Conservation (phyloP, 257 asterid genomes). For the Ophiorrhiza pumila region DNA sequence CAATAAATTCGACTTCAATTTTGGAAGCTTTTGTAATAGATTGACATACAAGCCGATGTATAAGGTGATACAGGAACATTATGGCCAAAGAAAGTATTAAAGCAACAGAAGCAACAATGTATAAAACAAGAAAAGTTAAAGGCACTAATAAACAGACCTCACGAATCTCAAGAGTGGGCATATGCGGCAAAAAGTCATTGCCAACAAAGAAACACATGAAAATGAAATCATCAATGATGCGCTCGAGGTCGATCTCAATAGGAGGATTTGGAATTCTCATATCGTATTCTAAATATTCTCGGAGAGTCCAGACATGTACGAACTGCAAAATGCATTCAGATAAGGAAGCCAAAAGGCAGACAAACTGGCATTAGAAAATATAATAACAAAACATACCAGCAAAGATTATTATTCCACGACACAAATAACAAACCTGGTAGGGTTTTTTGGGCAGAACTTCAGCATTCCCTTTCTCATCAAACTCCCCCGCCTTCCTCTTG, state of each 20-base stretch:
- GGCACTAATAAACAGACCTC: slow-evolving; percentile 52
- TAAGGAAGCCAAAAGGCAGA: not conserved
- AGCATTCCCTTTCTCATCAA: slow-evolving; percentile 87
- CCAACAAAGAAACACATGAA: slow-evolving; percentile 98
- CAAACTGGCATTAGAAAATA: not conserved
- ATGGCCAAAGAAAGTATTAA: not conserved
- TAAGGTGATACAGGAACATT: not conserved
- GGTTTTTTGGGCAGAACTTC: slow-evolving; percentile 82
- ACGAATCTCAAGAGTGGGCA: slow-evolving; percentile 99
- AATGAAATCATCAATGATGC: slow-evolving; percentile 87
- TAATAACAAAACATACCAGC: too few species aligned
- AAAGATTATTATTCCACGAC: not conserved
- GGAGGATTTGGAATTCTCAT: slow-evolving; percentile 89
- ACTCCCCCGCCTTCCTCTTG: slow-evolving; percentile 95
- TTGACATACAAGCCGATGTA: not conserved
- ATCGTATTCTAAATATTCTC: slow-evolving; percentile 91
- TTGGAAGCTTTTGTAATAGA: not conserved
- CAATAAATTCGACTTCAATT: not conserved
- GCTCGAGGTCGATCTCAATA: slow-evolving; percentile 70
- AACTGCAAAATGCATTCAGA: slow-evolving; percentile 53
- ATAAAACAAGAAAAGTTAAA: not conserved
- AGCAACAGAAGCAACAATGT: not conserved
- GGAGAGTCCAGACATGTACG: slow-evolving; percentile 87
- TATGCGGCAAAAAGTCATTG: slow-evolving; percentile 95
- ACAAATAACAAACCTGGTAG: slow-evolving; percentile 55